Evolutionary conservation across 345 rosid species (phyloP).

Genomic region (Triadica sebifera): DNA sequence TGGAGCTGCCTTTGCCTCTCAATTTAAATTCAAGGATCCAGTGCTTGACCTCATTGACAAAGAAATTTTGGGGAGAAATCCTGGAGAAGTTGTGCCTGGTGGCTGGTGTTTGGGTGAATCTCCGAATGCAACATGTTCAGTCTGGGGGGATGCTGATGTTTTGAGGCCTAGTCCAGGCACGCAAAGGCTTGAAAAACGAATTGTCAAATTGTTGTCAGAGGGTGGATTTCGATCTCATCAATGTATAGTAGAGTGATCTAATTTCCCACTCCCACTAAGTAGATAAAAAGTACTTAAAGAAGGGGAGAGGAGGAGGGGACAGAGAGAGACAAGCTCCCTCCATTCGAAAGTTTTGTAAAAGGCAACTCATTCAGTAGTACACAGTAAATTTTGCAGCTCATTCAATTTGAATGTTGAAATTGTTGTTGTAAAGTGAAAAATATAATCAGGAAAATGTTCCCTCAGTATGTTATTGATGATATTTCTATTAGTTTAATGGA

Average conservation of each 20-base stretch:
- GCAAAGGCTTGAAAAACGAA: constrained; percentile 60
- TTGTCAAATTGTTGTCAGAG: constrained; percentile 52
- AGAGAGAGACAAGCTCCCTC: not conserved
- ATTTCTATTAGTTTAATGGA: not conserved
- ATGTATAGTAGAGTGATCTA: constrained; percentile 49
- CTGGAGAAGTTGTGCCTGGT: constrained; percentile 64
- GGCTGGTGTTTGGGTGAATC: constrained; percentile 92
- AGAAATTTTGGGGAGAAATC: constrained; percentile 60
- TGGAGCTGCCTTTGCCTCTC: constrained; percentile 86
- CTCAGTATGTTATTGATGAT: not conserved
- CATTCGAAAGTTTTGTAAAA: constrained; percentile 7
- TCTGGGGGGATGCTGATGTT: constrained; percentile 88
- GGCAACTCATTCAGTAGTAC: constrained; percentile 10
- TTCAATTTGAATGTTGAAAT: not conserved
- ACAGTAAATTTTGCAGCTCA: not conserved
- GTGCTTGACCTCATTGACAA: constrained; percentile 71
- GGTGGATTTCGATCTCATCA: constrained; percentile 53
- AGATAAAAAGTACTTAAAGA: not conserved
- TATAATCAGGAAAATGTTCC: not conserved
- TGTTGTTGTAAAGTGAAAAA: constrained; percentile 11
- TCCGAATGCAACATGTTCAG: constrained; percentile 50
- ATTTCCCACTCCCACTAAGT: not conserved
- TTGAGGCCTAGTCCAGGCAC: constrained; percentile 83
- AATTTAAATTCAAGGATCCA: constrained; percentile 44
- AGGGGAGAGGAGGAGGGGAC: not conserved